A percentile compares a stretch with the other conserved stretches of the same genome.
Conservation (phyloP, 2,329 filamentous ascomycete genomes). For the Thelonectria rubi region DNA sequence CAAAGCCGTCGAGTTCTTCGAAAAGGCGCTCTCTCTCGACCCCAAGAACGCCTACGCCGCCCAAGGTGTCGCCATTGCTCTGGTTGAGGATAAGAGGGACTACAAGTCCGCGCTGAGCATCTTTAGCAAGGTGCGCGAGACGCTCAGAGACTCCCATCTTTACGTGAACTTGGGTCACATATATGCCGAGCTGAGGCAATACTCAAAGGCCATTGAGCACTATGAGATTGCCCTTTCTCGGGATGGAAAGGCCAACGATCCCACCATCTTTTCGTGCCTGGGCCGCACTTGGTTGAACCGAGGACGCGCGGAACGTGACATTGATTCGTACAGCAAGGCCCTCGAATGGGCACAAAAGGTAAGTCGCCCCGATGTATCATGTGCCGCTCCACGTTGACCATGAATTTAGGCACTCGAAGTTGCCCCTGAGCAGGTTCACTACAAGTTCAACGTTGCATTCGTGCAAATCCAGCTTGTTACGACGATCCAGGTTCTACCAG, state of each 20-base stretch:
- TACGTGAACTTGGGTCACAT: constrained; percentile 95
- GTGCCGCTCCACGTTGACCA: constrained; percentile 23
- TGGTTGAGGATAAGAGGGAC: constrained; percentile 95
- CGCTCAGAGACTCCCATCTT: constrained; percentile 85
- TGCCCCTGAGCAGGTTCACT: constrained; percentile 85
- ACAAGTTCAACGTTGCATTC: constrained; percentile 98
- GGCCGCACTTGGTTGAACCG: constrained; percentile 88
- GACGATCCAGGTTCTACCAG: constrained; percentile 76
- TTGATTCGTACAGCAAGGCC: constrained; percentile 66
- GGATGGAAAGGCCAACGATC: constrained; percentile 77
- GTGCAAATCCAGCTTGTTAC: constrained; percentile 94
- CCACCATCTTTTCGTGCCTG: constrained; percentile 83
- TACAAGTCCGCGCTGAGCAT: constrained; percentile 83
- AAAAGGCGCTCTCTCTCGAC: constrained; percentile 95
- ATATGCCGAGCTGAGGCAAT: constrained; percentile 90
- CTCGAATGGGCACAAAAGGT: constrained; percentile 72
- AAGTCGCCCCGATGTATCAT: constrained; percentile 33
- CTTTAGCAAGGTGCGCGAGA: constrained; percentile 90
- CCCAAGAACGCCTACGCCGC: constrained; percentile 95
- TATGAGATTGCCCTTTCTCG: constrained; percentile 88
- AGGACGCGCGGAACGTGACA: constrained; percentile 70
- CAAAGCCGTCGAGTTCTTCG: constrained; percentile 97
- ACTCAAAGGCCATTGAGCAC: constrained; percentile 89
- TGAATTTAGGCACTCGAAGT: constrained; percentile 73
- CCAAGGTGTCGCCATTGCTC: constrained; percentile 92